Evolutionary conservation across 768 basidiomycete species (phyloP), one percentile per base, ranked within the genome.

Genomic region (Gyrodon lividus): DNA sequence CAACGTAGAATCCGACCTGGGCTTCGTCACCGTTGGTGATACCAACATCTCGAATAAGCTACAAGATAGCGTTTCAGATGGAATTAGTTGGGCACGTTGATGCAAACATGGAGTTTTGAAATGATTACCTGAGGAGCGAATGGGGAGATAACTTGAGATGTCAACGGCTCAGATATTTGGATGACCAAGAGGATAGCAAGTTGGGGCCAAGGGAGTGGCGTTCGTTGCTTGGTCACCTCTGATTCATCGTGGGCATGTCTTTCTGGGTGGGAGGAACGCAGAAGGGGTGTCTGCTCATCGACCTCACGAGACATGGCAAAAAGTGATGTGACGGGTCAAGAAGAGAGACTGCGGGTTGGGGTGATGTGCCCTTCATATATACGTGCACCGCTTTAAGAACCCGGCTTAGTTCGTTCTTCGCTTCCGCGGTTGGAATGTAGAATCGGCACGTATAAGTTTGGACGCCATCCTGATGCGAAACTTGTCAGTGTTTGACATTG

Each of bases 81-180:
- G 38, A 7, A 3, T 37, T 12, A 5, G 5, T 3, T 17, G 24
- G 24, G 24, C n/a, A 5, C 14, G 4, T 24, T 2, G 40, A 20
- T 4, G 22, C 8, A 22, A 24, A n/a, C 1, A n/a, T 17, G n/a
- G 6, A 3, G 6, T 7, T 37, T 17, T 17, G n/a, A n/a, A 1
- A 12, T 47, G 74, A 43, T 51, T 51, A 82, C 83, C 70, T 86
- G 79, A 4, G 83, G 83, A 33, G 81, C 76, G 60, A 86, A 87
- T 0, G 87, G 86, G 50, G 78, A 83, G 52, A 88, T 86, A 51
- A 88, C 83, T 56, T 85, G 77, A 16, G 78, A 79, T 9, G 86
- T 86, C 57, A 89, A 67, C 4, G 87, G 86, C 65, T 89, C 86
- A 46, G 84, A 79, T 46, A 87, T 77, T 66, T 87, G 85, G 26